Evolutionary conservation across 768 basidiomycete genomes (phyloP), one percentile per base, ranked within the genome.

Genomic region (Psilocybe azurescens): DNA sequence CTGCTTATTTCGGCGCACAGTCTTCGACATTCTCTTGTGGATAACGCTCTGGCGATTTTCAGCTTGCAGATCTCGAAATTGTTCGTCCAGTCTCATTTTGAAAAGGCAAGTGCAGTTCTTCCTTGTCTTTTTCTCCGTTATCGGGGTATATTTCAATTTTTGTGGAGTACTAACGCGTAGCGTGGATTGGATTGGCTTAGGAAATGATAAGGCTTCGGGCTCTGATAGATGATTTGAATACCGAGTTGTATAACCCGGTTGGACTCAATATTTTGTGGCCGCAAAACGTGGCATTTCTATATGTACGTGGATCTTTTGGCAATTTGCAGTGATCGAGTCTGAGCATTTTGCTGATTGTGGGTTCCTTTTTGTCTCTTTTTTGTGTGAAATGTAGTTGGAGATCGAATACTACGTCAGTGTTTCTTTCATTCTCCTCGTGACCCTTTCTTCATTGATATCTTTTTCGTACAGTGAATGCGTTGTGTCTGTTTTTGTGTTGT

Each of bases 261-360:
- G 97, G 97, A 1, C 76, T 99, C 67, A 91, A 95, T 66, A 85
- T 99, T 46, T 78, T 95, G 14, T 93, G 90, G 86, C 97, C 97
- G 1, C 79, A 86, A 50, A 83, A 85, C 69, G 89, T 91, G 58
- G 97, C 92, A 0, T 95, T 96, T 74, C 81, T 98, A 67, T 99
- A 91, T 77, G 97, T 98, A 73, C 76, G 96, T 90, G 52, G 58
- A 8, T 63, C 38, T 36, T 56, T 63, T 55, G 53, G 64, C 29
- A 32, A 24, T 24, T 24, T 24, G 24, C 24, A 32, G 6, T 48
- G 36, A 48, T 59, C 41, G 29, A 20, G 46, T 56, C 28, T 59
- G 11, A 61, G 53, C 55, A 49, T 61, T 62, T 61, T 56, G 30
- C 54, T 36, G 41, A 50, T 51, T 57, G 55, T 61, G 24, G 52